A percentile compares a stretch with the other conserved stretches of the same genome.
These are phyloP conservation scores for Glycine latifolia DNA, from an alignment of 306 rosid species.

Conservation along the genomic window DNA sequence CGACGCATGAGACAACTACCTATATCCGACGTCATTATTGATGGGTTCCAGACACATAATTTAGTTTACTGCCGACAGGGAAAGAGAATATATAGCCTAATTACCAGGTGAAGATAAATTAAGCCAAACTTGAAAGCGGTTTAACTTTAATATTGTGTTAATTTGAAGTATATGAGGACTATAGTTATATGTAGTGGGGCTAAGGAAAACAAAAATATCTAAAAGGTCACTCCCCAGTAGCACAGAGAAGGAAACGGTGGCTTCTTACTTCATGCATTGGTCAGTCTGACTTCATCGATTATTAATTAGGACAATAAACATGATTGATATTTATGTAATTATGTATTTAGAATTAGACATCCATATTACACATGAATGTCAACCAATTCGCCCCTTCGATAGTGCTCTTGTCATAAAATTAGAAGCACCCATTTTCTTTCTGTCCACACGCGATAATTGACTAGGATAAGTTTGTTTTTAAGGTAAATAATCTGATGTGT, in stretches of 20 bases:
- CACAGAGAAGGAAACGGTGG: not conserved
- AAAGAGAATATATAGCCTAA: not conserved
- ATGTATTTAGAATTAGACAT: not conserved
- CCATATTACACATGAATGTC: not conserved
- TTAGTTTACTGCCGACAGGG: not conserved
- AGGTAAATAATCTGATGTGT: not conserved
- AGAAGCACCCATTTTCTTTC: not conserved
- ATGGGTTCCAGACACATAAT: constrained; percentile 19
- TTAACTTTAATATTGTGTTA: not conserved
- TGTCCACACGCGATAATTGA: not conserved
- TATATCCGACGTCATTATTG: constrained; percentile 8
- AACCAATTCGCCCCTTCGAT: not conserved
- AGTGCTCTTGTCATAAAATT: constrained; percentile 25
- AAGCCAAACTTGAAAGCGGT: not conserved
- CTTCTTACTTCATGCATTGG: constrained; percentile 45
- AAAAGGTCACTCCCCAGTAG: constrained; percentile 9
- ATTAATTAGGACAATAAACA: not conserved
- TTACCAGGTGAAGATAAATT: not conserved
- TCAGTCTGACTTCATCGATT: constrained; percentile 38
- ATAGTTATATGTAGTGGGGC: not conserved
- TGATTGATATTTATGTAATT: not conserved
- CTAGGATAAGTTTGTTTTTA: not conserved
- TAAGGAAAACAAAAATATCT: not conserved
- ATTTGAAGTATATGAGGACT: not conserved
- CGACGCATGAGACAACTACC: constrained; percentile 4